Evolutionary conservation across 2,329 filamentous ascomycete genomes (phyloP), one percentile per base, ranked within the genome.

Genomic region (Onygenales sp.): DNA sequence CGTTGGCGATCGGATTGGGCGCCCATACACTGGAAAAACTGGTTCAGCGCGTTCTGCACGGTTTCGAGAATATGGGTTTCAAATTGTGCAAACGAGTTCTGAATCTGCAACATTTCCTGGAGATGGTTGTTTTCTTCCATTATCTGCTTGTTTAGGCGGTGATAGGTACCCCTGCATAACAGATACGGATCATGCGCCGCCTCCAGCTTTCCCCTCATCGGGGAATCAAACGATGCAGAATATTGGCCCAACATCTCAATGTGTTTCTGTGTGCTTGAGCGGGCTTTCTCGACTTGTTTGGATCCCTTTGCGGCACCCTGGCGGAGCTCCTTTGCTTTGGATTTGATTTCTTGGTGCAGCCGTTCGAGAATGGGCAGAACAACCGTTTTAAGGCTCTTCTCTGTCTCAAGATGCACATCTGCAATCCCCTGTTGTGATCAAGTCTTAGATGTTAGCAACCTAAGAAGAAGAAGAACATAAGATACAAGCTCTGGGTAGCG

Each of bases 61-160:
- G 88, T 87, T 65, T 86, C 78, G 52, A 98, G 73, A 52, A 97
- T 77, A 67, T 97, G 91, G 0, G 83, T 78, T 71, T 98, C 93
- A 62, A 97, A 98, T 39, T 84, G 78, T 53, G 85, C 77, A 67
- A 97, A 95, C 67, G 88, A 88, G 73, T 86, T 85, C 72, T 98
- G 93, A n/a, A 96, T 87, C 8, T 85, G 81, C 57, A 98, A 80
- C 54, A 97, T 80, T 67, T 98, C 93, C 67, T 95, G 88, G 59
- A 86, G 83, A 73, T 94, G 92, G 76, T 91, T 94, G 78, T 98
- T 98, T 76, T 98, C 93, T 66, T 95, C 89, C 46, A 88, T 77
- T 37, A 97, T 82, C 74, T 98, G 93, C 75, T 87, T 92, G 78
- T 88, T 85, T 52, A 98, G 77, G 43, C 90, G 84, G 74, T 96